These are phyloP conservation scores for Boeremia exigua DNA, from an alignment of 2,329 filamentous ascomycete species.

Conservation along the genomic window DNA sequence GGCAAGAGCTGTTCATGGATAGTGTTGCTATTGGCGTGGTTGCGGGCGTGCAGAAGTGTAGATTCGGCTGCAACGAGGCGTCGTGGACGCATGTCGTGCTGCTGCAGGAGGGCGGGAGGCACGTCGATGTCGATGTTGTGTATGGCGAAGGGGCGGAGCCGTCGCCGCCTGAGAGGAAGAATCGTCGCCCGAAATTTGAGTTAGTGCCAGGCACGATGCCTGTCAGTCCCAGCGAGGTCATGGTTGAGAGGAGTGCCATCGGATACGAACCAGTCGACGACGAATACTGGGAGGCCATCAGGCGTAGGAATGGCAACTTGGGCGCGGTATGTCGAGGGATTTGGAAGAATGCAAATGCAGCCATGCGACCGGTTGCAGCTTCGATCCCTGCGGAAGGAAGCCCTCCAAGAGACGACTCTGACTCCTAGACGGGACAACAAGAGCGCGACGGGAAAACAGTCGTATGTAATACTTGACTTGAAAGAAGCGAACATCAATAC, in stretches of 20 bases:
- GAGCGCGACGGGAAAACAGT: too few relatives aligned
- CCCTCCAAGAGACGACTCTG: too few relatives aligned
- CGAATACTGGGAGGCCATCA: constrained; percentile 17
- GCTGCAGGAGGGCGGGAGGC: constrained; percentile 3
- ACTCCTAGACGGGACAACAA: neutral
- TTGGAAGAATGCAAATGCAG: neutral
- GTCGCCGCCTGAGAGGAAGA: neutral
- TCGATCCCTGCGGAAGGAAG: too few relatives aligned
- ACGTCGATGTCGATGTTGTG: neutral
- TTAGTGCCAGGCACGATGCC: neutral
- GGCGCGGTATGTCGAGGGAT: constrained; percentile 4
- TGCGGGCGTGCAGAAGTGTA: neutral
- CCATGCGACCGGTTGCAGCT: neutral
- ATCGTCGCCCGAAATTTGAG: neutral
- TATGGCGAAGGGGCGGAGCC: neutral
- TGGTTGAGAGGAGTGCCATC: neutral
- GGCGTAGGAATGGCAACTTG: constrained; percentile 9
- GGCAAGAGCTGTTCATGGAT: constrained; percentile 1
- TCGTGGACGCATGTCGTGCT: neutral
- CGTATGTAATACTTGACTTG: too few relatives aligned
- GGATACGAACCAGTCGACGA: neutral
- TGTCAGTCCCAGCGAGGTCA: neutral
- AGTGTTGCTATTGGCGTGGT: neutral
- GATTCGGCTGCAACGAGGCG: neutral
- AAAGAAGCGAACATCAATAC: too few relatives aligned